Base-by-base conservation (phyloP, 768 basidiomycete species). In the Termitomyces sp. region DNA sequence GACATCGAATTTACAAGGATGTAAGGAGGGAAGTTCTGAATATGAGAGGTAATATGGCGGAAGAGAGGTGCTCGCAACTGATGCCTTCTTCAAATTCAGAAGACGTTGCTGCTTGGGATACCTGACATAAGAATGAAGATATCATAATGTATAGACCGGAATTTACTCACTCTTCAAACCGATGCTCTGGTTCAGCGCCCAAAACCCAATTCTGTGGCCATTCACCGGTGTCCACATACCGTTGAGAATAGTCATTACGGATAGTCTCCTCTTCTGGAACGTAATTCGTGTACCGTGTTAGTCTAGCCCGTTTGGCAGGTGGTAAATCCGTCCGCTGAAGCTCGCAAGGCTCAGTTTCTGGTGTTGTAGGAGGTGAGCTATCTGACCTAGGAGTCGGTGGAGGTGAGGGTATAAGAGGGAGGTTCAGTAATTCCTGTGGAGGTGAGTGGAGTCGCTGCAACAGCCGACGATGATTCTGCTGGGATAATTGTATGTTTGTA, bases 241-340 rank as follows among this genome's bases (percentile, higher is more conserved):
- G 79, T 73, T 90, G 89, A 0, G 91, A 92, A 70, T 96, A 94
- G 76, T 99, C 96, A 67, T 97, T 98, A 52, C 97, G 83, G 48
- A 99, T 91, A 0, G 95, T 98, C 72, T 99, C 96, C 70, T 99
- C 96, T 63, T 94, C 93, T 1, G 92, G 88, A 15, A 95, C 82
- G 66, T 96, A 96, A 69, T 96, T 95, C 38, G 72, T 71, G 65
- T 92, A 94, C 40, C 89, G 81, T 25, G 82, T 79, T 6, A 84
- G 76, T 4, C 91, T 83, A 0, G 90, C 89, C 4, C 85, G 84
- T 70, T 94, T 94, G 6, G 86, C 81, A n/a, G 86, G 86, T 0
- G 87, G 83, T 5, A 72, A 71, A 52, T 82, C 81, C 31, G 69
- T 63, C 34, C 77, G 74, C 20, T 77, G 71, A 32, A 69, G 74